Base-by-base conservation (phyloP, 2,329 filamentous ascomycete species). In the Cladosporium sp. region DNA sequence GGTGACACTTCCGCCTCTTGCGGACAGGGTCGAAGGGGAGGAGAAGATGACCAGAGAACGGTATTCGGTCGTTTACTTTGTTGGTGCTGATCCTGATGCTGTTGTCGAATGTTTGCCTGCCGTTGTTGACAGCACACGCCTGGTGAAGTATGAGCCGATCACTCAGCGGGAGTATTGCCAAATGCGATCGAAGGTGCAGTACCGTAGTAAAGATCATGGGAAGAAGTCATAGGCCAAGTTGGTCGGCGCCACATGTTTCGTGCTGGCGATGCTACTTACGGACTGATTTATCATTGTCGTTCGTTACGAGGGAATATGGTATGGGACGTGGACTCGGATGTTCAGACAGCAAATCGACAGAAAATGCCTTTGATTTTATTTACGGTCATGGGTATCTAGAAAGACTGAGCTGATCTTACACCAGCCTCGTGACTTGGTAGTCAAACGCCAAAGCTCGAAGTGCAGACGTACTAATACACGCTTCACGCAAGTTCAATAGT, bases 31-130 rank as follows among this genome's bases (percentile, higher is more conserved):
- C 40, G 58, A 61, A 59, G 24, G 65, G 60, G 61, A 62, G 34
- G 61, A 66, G 22, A 60, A 61, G 36, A 58, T 75, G 48, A 67
- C 70, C 9, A 63, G 65, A 17, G 66, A 68, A 39, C 61, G 74
- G n/a, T 75, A 75, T 51, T 73, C 69, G 22, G 73, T 77, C 19
- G 72, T 73, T 1, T 74, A 74, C 47, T 77, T 77, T 57, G 68
- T 72, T 15, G 70, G 66, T 13, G 70, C 73, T 49, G 64, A 76
- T 64, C 64, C 66, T 56, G 70, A 76, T 25, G 67, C 70, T 1
- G 57, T 75, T 9, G 71, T 76, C 53, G 71, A 76, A 45, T 72
- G 71, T 48, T 59, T 77, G 62, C 69, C 70, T n/a, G 65, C 63
- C 17, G 69, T 66, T 60, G 72, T 66, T 65, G 64, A 62, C 28